Base-by-base conservation (phyloP, 73 alveolate genomes). In the Halteria grandinella region DNA sequence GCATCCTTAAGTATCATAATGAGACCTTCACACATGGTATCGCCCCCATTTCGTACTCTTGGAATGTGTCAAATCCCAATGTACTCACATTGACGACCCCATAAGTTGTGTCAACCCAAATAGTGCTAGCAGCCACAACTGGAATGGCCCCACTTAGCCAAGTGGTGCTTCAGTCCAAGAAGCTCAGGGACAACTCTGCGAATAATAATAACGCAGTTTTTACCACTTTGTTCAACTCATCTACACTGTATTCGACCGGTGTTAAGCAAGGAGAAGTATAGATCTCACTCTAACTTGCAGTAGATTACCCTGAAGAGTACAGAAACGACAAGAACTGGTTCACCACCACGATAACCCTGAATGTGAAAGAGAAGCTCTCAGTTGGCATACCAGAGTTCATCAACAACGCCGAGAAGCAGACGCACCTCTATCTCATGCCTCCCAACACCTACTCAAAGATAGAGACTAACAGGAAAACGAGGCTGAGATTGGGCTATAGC, bases 21-120 rank as follows among this genome's bases (percentile, higher is more conserved):
- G 97, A 91, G 55, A 87, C 90, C 28, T 91, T 91, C 81, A 87
- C 94, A 8, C 89, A 87, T 80, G 94, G 93, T 29, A 72, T 83
- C 29, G 97, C 95, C 0, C 95, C 94, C 10, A 69, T 91, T 55
- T 59, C 76, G 28, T 91, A 54, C 64, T 62, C 70, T 31, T 91
- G 97, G 97, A 48, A 77, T 50, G 49, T 69, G 25, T 69, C 84
- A 5, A 40, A 75, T 39, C 75, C 55, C 0, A 75, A 79, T 58
- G 52, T 79, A 12, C 43, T 69, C 23, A 21, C 64, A n/a, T 37
- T 79, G 14, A 41, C 37, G 12, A 48, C 69, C 7, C 89, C 89
- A 79, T 51, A 34, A 27, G 33, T 10, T 83, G 69, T 11, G 52
- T 52, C 29, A 57, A 57, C n/a, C 25, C 31, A 57, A 33, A 51